These are phyloP conservation scores for Penicillium cataractarum DNA, from an alignment of 495 filamentous ascomycete genomes.

Conservation along the genomic window DNA sequence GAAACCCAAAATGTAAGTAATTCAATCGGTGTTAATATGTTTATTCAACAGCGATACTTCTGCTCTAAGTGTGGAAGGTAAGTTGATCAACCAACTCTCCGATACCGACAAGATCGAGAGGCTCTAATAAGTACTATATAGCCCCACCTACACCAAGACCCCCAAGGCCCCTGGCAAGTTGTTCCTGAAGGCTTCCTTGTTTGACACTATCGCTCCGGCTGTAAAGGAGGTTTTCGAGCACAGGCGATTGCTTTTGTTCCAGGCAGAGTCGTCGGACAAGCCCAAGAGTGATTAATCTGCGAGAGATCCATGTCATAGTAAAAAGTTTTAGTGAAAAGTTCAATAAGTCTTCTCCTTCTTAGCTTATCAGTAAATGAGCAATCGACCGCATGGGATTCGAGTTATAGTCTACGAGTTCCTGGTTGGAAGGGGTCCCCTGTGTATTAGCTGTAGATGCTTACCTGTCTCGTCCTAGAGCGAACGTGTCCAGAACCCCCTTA, in stretches of 20 bases:
- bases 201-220: slow-evolving; percentile 24
- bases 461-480: no score
- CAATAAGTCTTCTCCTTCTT: not conserved
- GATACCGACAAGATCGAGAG: not conserved
- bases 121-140: not conserved
- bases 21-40: slow-evolving; percentile 5
- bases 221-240: slow-evolving; percentile 23
- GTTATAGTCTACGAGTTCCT: not conserved
- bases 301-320: not conserved
- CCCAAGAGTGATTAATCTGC: not conserved
- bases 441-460: no score
- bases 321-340: not conserved
- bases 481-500: no score
- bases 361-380: not conserved
- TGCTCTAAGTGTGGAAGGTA: slow-evolving; percentile 39
- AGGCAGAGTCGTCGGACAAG: not conserved
- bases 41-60: slow-evolving; percentile 26
- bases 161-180: slow-evolving; percentile 26
- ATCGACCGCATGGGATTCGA: not conserved
- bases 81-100: not conserved
- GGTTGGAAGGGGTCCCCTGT: not conserved
- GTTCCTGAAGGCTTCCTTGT: slow-evolving; percentile 33
- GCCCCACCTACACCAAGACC: slow-evolving; percentile 22
- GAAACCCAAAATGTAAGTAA: not conserved
- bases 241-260: slow-evolving; percentile 11